Evolutionary conservation across 148 eudicot genomes (phyloP).

Genomic region (Silene conica): DNA sequence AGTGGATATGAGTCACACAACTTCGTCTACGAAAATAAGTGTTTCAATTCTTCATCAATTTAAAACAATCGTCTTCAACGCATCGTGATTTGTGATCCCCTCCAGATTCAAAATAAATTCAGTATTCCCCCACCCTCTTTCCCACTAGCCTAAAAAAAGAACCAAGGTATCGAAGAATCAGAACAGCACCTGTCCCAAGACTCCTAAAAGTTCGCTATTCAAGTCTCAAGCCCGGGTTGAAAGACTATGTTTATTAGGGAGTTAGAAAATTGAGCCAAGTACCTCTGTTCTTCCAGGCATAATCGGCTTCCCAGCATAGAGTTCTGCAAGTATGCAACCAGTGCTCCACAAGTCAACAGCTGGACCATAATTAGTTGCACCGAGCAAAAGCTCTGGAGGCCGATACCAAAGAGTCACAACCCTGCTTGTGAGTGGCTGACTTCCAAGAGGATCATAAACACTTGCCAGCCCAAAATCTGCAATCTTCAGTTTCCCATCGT

Average conservation of each 20-base stretch:
- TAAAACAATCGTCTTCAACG: neutral
- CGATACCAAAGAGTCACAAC: slow-evolving; percentile 93
- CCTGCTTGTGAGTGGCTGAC: slow-evolving; percentile 68
- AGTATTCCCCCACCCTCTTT: neutral
- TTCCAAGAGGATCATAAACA: slow-evolving; percentile 56
- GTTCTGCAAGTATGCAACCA: slow-evolving; percentile 86
- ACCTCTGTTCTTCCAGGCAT: slow-evolving; percentile 96
- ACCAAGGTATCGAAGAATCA: neutral
- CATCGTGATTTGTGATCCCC: neutral
- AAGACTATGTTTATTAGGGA: neutral
- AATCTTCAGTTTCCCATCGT: slow-evolving; percentile 70
- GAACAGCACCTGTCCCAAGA: neutral
- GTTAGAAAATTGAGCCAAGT: slow-evolving; percentile 13
- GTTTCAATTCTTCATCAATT: neutral
- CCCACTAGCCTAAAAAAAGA: neutral
- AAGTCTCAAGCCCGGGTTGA: neutral
- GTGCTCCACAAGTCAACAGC: slow-evolving; percentile 87
- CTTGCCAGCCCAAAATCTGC: slow-evolving; percentile 90
- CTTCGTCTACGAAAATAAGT: neutral
- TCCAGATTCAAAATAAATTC: slow-evolving; percentile 2
- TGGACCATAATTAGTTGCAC: slow-evolving; percentile 71
- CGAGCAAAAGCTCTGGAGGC: slow-evolving; percentile 87
- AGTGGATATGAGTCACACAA: neutral
- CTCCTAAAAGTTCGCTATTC: neutral
- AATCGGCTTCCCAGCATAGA: slow-evolving; percentile 83